Evolutionary conservation across 176 grass and related monocot species (phyloP).

Genomic region (Rhynchospora breviuscula): DNA sequence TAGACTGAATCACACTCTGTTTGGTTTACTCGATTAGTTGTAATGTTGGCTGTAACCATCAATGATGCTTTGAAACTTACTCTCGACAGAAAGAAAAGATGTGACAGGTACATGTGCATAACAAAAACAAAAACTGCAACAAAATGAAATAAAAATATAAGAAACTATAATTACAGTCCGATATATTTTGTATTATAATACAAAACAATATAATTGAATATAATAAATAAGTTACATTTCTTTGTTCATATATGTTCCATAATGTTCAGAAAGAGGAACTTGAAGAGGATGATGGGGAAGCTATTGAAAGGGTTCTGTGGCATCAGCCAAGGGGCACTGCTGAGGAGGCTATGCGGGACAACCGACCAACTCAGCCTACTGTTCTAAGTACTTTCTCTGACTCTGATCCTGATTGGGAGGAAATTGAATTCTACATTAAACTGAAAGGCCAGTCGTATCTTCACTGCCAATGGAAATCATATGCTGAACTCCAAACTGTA

Average conservation of each 20-base stretch:
- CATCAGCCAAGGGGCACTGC: slow-evolving; percentile 71
- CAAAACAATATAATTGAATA: background rate
- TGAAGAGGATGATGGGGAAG: slow-evolving; percentile 82
- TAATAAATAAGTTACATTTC: background rate
- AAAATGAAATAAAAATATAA: background rate
- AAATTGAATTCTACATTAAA: slow-evolving; percentile 98
- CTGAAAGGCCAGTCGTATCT: slow-evolving; percentile 94
- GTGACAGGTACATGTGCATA: background rate
- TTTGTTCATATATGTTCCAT: background rate
- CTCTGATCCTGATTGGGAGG: slow-evolving; percentile 62
- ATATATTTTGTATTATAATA: background rate
- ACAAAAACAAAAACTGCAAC: background rate
- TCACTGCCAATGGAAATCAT: slow-evolving; percentile 93
- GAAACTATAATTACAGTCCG: background rate
- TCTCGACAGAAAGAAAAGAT: background rate
- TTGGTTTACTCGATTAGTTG: background rate
- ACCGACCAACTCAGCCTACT: slow-evolving; percentile 62
- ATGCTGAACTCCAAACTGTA: slow-evolving; percentile 74
- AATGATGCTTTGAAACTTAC: background rate
- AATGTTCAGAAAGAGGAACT: slow-evolving; percentile 65
- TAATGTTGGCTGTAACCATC: background rate
- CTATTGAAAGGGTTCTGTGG: slow-evolving; percentile 94
- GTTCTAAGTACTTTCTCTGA: slow-evolving; percentile 51
- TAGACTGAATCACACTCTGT: background rate
- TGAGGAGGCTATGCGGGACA: slow-evolving; percentile 66